phyloP scores from a whole-genome alignment of 352 stramenopile genomes.

The Globisporangium apiculatum region DNA sequence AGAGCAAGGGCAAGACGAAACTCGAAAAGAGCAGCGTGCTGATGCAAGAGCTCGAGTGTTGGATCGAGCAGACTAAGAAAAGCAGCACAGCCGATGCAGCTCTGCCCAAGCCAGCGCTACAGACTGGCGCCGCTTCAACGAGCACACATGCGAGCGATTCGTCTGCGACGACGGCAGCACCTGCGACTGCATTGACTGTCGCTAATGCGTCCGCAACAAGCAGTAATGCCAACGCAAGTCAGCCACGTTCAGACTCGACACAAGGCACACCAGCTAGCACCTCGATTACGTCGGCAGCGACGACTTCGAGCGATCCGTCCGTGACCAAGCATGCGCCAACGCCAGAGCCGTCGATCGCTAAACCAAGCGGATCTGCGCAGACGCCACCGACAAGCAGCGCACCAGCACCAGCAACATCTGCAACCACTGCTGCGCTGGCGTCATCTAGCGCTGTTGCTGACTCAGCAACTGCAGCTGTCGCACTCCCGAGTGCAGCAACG shows the following conservation, averaged over 20 bases:
- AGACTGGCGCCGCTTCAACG: background rate
- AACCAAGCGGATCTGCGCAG: background rate
- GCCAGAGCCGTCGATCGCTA: background rate
- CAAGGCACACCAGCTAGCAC: no score
- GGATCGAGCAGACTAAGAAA: slow-evolving; percentile 12
- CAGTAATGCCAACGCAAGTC: no score
- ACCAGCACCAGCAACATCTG: background rate
- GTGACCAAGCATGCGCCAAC: background rate
- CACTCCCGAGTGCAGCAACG: background rate
- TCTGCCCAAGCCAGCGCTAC: no score
- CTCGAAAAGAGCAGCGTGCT: slow-evolving; percentile 13
- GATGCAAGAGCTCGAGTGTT: slow-evolving; percentile 19
- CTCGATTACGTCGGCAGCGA: no score
- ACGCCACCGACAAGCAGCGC: background rate
- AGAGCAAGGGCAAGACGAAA: slow-evolving; percentile 5
- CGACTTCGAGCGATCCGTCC: background rate
- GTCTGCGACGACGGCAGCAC: background rate
- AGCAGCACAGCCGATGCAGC: background rate
- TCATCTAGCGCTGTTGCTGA: no score
- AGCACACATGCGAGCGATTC: background rate
- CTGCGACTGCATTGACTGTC: no score
- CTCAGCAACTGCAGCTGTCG: background rate
- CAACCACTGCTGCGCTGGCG: no score
- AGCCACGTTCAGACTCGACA: no score
- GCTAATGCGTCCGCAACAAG: no score